Evolutionary conservation across 805 yeast species (phyloP), one percentile per base, ranked within the genome.

Genomic region (Suhomyces prunicola): DNA sequence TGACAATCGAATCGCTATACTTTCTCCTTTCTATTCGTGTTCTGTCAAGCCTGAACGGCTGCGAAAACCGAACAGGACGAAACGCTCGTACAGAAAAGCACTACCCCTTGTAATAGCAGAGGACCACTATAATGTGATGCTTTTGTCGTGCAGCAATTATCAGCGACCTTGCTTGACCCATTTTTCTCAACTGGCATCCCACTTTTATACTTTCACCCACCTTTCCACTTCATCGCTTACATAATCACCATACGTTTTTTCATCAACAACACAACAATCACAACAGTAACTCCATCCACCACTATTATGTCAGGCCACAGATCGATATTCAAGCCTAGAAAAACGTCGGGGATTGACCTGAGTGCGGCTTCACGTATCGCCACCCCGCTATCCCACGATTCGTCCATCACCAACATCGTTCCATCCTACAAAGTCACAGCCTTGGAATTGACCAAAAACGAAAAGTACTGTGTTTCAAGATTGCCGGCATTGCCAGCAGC

Each of bases 401-500:
- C 31, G 22, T 10, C 47, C 15, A 31, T 19, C 27, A 22, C 50
- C 45, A 26, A 42, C 35, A 44, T 19, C 17, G 24, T 33, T 15
- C 24, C 51, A 12, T 42, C 40, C 27, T 27, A 39, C 50, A 40
- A 47, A 36, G 27, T 41, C 41, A 35, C 46, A 15, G 46, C 53
- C 17, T 31, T 24, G 24, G 90, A 85, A 61, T 71, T 85, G 57
- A 83, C 89, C 6, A 77, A 80, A 57, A 85, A 79, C 59, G 75
- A 79, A 47, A 75, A 82, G 52, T 87, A 84, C 63, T 77, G 82
- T 51, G 85, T 86, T 13, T 73, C 80, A 2, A 76, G 76, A 59
- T 72, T 85, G 13, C 82, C 85, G 4, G 84, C 86, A 0, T 61
- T 73, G 2, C 93, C 93, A 0, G 63, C 70, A 7, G 59, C 77